Conservation (phyloP, 352 stramenopile species). For the Phytopythium montanum region DNA sequence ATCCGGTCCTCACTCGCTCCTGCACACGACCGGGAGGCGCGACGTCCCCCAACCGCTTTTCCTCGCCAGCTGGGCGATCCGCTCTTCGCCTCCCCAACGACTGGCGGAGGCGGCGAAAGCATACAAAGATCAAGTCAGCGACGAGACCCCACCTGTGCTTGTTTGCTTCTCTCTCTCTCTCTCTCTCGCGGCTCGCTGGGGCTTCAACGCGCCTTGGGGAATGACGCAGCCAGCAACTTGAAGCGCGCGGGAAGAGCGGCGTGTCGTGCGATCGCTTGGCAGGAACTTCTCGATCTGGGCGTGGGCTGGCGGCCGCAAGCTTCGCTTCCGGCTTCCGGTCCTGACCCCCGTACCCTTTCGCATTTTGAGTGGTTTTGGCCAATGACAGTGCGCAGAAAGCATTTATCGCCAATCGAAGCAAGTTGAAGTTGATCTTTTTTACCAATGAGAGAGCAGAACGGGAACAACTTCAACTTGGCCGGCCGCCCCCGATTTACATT, state of each 20-base stretch:
- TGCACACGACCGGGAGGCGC: not conserved
- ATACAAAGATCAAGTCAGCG: not conserved
- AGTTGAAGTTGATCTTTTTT: slow-evolving; percentile 30
- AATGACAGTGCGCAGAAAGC: slow-evolving; percentile 5
- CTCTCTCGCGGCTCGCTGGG: not conserved
- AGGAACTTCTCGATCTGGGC: slow-evolving; percentile 9
- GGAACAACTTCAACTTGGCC: slow-evolving; percentile 38
- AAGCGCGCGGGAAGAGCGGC: not conserved
- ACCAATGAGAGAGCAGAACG: slow-evolving; percentile 12
- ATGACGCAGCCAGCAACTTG: slow-evolving; percentile 5
- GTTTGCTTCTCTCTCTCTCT: not conserved
- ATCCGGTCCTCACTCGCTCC: not conserved
- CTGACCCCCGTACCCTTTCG: slow-evolving; percentile 6
- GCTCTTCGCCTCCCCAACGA: not conserved
- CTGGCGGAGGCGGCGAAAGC: not conserved
- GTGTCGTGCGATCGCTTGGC: slow-evolving; percentile 12
- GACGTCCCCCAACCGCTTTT: not conserved
- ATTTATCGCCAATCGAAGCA: slow-evolving; percentile 26
- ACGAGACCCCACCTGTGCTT: not conserved
- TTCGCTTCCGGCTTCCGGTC: not conserved
- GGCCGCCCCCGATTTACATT: not conserved
- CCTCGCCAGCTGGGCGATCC: not conserved
- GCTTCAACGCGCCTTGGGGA: slow-evolving; percentile 2
- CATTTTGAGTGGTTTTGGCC: slow-evolving; percentile 2
- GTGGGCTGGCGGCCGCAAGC: not conserved